Percentiles rank a stretch among this genome's conserved stretches.
Conservation (phyloP, 192 early-diverging fungal genomes). For the Chytriomyces confervae region DNA sequence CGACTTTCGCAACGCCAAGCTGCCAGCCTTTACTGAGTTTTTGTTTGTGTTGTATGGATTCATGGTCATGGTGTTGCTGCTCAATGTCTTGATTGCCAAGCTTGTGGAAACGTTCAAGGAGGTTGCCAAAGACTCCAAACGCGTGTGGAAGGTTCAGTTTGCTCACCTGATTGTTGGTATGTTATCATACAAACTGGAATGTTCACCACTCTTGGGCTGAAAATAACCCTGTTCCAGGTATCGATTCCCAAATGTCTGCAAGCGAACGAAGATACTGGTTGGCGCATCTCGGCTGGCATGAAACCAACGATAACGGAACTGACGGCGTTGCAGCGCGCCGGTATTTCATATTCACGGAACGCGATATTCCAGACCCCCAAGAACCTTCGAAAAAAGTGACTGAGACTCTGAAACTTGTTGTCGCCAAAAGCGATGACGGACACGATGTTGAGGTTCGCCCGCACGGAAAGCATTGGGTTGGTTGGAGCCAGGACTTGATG, state of each 20-base stretch:
- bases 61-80: constrained; percentile 24
- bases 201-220: background rate
- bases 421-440: background rate
- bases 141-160: constrained; percentile 25
- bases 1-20: constrained; percentile 19
- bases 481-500: constrained; percentile 9
- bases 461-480: constrained; percentile 11
- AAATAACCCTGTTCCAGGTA: background rate
- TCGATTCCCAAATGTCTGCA: background rate
- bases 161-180: constrained; percentile 35
- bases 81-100: constrained; percentile 41
- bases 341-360: constrained; percentile 27
- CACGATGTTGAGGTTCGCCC: constrained; percentile 20
- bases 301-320: background rate
- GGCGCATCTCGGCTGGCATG: background rate
- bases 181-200: background rate
- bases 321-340: background rate
- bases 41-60: constrained; percentile 30
- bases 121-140: constrained; percentile 20
- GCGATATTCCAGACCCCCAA: constrained; percentile 4
- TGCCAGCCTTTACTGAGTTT: constrained; percentile 22
- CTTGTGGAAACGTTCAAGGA: constrained; percentile 33
- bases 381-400: background rate
- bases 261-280: background rate
- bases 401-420: constrained; percentile 22